These are phyloP conservation scores for Gleditsia sinensis DNA, from an alignment of 306 rosid genomes.

Conservation along the genomic window DNA sequence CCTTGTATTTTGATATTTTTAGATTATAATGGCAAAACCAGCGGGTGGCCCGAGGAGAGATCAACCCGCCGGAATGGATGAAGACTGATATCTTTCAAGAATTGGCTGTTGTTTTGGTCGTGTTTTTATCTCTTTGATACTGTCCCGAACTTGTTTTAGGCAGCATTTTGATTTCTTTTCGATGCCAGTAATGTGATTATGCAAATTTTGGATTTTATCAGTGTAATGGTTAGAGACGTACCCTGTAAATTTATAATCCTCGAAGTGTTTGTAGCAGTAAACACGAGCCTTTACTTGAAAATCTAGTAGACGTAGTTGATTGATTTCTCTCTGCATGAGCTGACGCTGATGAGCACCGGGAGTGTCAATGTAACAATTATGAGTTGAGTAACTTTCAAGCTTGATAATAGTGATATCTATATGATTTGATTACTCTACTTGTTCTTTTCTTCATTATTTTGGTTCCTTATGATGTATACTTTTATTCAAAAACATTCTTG, in stretches of 20 bases:
- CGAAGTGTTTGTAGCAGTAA: background rate
- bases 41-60: constrained; percentile 95
- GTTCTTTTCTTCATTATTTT: background rate
- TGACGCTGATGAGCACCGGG: background rate
- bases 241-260: constrained; percentile 36
- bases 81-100: constrained; percentile 50
- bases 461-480: too few relatives aligned
- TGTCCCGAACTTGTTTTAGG: constrained; percentile 34
- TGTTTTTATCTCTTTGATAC: constrained; percentile 35
- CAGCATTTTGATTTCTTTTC: constrained; percentile 34
- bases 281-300: background rate
- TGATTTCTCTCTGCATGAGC: background rate
- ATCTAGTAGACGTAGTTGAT: background rate
- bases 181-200: constrained; percentile 19
- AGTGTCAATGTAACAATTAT: background rate
- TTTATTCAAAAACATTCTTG: too few relatives aligned
- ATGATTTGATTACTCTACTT: background rate
- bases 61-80: constrained; percentile 89
- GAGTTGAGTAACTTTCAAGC: background rate
- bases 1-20: constrained; percentile 30
- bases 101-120: background rate
- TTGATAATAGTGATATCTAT: background rate
- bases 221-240: constrained; percentile 2
- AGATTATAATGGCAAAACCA: constrained; percentile 97
- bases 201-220: constrained; percentile 44